These are phyloP conservation scores for Violaceomyces palustris DNA, from an alignment of 1,284 basidiomycete species.

Conservation along the genomic window DNA sequence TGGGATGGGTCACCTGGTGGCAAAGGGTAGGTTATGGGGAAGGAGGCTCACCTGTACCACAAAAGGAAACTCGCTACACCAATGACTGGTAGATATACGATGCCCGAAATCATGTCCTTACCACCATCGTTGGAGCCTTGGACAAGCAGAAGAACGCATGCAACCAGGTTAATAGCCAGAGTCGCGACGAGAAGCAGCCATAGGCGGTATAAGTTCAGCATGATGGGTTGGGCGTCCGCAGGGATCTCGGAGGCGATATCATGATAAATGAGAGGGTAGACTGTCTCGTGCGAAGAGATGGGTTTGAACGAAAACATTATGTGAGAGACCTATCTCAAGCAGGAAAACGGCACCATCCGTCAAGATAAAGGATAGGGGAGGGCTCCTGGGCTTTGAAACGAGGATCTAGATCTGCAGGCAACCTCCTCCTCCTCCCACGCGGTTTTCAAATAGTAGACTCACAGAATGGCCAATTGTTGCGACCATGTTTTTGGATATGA, in stretches of 20 bases:
- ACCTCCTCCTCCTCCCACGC: too few species aligned
- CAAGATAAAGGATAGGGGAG: too few species aligned
- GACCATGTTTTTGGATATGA: conserved; percentile 70
- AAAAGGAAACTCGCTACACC: conserved; percentile 74
- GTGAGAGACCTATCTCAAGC: too few species aligned
- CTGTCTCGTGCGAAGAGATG: conserved; percentile 56
- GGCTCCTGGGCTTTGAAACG: too few species aligned
- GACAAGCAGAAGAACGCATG: conserved; percentile 78
- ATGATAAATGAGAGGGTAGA: conserved; percentile 90
- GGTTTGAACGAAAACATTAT: too few species aligned
- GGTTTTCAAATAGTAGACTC: too few species aligned
- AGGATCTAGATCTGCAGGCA: background rate
- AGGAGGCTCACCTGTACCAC: conserved; percentile 58
- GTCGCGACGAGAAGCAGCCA: conserved; percentile 60
- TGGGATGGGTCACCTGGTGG: too few species aligned
- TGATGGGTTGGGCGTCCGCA: conserved; percentile 69
- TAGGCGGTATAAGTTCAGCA: conserved; percentile 64
- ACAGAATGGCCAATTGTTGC: conserved; percentile 81
- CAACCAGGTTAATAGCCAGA: conserved; percentile 81
- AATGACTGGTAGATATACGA: conserved; percentile 79
- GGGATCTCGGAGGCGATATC: conserved; percentile 85
- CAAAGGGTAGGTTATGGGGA: background rate
- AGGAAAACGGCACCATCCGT: too few species aligned
- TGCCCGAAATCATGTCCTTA: conserved; percentile 65
- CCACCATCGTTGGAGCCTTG: conserved; percentile 72